Percentiles rank a stretch among this genome's conserved stretches.
Evolutionary conservation across 2,329 filamentous ascomycete species (phyloP).

Genomic region (Ascochyta clinopodiicola): DNA sequence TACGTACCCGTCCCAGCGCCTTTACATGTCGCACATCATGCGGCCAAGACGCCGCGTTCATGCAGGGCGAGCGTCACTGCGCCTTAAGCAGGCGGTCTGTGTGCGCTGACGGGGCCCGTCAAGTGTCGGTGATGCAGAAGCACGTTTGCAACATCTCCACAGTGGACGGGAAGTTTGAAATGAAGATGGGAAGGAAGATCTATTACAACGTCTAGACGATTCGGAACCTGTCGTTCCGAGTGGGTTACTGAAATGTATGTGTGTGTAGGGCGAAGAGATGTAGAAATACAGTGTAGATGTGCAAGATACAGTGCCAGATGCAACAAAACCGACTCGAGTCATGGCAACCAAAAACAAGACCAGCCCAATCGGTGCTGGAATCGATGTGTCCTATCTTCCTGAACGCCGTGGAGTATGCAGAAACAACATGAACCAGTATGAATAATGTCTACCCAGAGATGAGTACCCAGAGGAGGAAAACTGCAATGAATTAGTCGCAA

Average conservation of each 20-base stretch:
- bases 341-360: not conserved
- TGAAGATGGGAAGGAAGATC: constrained; percentile 1
- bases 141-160: constrained; percentile 1
- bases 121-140: constrained; percentile 6
- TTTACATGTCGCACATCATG: constrained; percentile 14
- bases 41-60: constrained; percentile 6
- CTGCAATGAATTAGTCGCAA: constrained; percentile 13
- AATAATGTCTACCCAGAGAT: constrained; percentile 59
- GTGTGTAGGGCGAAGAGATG: constrained; percentile 3
- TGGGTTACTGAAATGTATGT: not conserved
- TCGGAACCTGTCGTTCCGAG: constrained; percentile 7
- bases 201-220: constrained; percentile 15
- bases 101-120: not conserved
- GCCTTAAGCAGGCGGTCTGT: constrained; percentile 7
- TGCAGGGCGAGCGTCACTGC: constrained; percentile 12
- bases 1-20: constrained; percentile 5
- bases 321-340: constrained; percentile 9
- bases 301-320: constrained; percentile 17
- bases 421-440: constrained; percentile 13
- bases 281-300: constrained; percentile 13
- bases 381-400: constrained; percentile 22
- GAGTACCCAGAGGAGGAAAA: constrained; percentile 69
- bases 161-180: not conserved
- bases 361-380: constrained; percentile 11
- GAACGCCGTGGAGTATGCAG: constrained; percentile 30